A percentile compares a stretch with the other conserved stretches of the same genome.
Evolutionary conservation across 2,329 filamentous ascomycete genomes (phyloP).

Genomic region (Xylaria arbuscula): DNA sequence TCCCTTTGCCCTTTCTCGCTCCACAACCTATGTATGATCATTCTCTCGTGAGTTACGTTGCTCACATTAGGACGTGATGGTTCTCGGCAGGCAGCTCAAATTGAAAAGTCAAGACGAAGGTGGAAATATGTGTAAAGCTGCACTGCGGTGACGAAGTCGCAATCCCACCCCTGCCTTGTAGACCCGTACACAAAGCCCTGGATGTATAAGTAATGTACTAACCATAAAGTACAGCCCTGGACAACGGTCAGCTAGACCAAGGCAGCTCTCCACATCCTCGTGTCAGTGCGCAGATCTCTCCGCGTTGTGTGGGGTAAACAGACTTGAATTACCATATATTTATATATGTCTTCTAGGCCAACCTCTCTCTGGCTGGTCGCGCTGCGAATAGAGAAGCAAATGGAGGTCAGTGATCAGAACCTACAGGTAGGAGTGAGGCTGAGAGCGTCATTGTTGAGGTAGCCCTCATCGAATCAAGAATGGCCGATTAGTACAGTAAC

Average conservation of each 20-base stretch:
- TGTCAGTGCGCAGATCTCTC: constrained; percentile 4
- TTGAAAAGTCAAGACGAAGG: background rate
- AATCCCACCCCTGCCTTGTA: background rate
- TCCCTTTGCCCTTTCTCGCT: constrained; percentile 6
- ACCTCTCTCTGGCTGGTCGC: background rate
- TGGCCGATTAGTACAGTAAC: background rate
- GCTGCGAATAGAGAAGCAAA: background rate
- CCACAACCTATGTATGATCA: constrained; percentile 10
- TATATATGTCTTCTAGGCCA: background rate
- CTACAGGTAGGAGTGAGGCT: background rate
- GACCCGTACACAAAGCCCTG: background rate
- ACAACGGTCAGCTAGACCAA: background rate
- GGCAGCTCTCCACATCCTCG: background rate
- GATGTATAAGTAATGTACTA: background rate
- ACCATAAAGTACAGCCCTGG: background rate
- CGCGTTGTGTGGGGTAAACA: background rate
- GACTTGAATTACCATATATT: background rate
- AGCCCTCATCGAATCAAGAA: background rate
- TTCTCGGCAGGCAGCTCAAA: no score
- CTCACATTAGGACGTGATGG: background rate
- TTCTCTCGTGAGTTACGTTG: constrained; percentile 9
- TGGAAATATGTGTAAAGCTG: constrained; percentile 3
- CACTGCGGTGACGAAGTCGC: constrained; percentile 1
- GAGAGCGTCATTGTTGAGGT: background rate
- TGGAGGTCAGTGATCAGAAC: no score